Base-by-base conservation (phyloP, 2,329 filamentous ascomycete genomes). In the Thelonectria discophora region DNA sequence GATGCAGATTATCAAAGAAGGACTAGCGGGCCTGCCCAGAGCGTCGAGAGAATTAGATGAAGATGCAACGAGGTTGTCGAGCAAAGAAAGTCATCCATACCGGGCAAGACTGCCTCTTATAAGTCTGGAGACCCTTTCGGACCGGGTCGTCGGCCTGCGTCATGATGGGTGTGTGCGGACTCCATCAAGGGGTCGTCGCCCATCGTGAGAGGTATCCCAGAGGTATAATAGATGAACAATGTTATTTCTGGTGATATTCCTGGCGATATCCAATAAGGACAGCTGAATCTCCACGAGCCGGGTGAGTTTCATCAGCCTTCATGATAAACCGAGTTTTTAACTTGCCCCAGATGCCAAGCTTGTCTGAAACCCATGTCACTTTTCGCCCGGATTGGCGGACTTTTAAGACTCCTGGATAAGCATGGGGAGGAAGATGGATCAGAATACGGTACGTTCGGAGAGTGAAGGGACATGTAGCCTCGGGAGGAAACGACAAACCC, bases 11-110 rank as follows among this genome's bases (percentile, higher is more conserved):
- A 52, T 50, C 43, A 62, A 60, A 58, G 50, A 69, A 51, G 45
- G 55, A 46, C 47, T 43, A 56, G 17, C 43, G 57, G 58, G 39
- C 68, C 62, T 60, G 59, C 61, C 65, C 58, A 57, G 46, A 27
- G 60, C 54, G 60, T 34, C 15, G 62, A 60, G 52, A 50, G 11
- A 52, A 62, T 60, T 49, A 63, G 52, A 63, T 55, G 54, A 62
- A 64, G 54, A 47, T 60, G 43, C 50, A 59, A 60, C 12, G 34
- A 62, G 52, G 24, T 56, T 37, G 24, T 11, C 20, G 32, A 37
- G 32, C 27, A 48, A 39, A 18, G 15, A 13, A 43, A 12, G 32
- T 50, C 12, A 20, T 53, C 34, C 18, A 18, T 12, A 39, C 20
- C 24, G 45, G 37, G 32, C 13, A 51, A 55, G 3, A 6, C 5